Evolutionary conservation across 352 stramenopile genomes (phyloP).

Genomic region (Phytophthora palmivora): DNA sequence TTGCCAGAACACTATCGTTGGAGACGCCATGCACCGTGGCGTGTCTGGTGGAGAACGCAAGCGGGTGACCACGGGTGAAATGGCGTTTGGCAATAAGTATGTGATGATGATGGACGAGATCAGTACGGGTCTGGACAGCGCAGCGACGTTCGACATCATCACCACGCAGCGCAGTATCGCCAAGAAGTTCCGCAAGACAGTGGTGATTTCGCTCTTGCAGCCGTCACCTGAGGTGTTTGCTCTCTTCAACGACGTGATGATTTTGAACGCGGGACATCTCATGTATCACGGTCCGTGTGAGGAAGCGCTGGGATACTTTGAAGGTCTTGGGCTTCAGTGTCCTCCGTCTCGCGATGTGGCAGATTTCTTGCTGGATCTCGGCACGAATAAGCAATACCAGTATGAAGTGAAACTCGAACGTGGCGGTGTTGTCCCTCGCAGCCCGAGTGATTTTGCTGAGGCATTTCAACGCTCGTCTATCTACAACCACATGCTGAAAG

Average conservation of each 20-base stretch:
- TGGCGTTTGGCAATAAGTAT: slow-evolving; percentile 25
- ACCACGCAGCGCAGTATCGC: slow-evolving; percentile 54
- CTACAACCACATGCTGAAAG: neutral
- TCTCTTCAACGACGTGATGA: slow-evolving; percentile 55
- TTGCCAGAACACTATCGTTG: slow-evolving; percentile 26
- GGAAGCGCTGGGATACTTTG: slow-evolving; percentile 17
- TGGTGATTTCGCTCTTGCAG: slow-evolving; percentile 64
- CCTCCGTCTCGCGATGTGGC: slow-evolving; percentile 69
- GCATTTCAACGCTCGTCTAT: slow-evolving; percentile 48
- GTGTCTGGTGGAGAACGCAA: slow-evolving; percentile 24
- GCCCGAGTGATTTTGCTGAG: slow-evolving; percentile 35
- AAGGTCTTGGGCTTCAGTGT: slow-evolving; percentile 26
- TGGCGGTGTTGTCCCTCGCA: slow-evolving; percentile 2
- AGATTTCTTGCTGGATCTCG: slow-evolving; percentile 89
- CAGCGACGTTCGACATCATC: slow-evolving; percentile 92
- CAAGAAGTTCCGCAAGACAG: slow-evolving; percentile 43
- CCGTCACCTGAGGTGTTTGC: slow-evolving; percentile 51
- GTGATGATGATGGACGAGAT: slow-evolving; percentile 89
- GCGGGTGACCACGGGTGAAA: slow-evolving; percentile 24
- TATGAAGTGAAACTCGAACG: slow-evolving; percentile 23
- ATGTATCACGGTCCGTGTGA: slow-evolving; percentile 63
- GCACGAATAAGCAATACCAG: slow-evolving; percentile 36
- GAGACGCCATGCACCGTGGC: slow-evolving; percentile 19
- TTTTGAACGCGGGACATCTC: slow-evolving; percentile 78
- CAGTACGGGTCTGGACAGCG: slow-evolving; percentile 91